Conservation (phyloP, 352 stramenopile species). For the Thalassiosira exigua region DNA sequence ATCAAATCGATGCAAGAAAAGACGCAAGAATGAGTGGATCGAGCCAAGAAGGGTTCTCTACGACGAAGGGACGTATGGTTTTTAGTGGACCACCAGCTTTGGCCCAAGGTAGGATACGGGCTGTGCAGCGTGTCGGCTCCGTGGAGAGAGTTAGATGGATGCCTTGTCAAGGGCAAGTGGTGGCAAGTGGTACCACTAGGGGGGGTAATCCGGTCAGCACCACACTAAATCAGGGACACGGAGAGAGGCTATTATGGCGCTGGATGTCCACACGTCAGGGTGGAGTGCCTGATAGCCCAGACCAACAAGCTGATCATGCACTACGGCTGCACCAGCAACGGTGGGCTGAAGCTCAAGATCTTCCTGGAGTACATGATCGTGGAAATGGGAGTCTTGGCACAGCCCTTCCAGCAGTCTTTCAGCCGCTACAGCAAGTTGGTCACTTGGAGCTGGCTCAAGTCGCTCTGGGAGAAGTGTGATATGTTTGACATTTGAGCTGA, state of each 20-base stretch:
- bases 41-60: constrained; percentile 9
- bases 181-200: constrained; percentile 4
- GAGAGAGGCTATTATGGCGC: constrained; percentile 3
- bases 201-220: constrained; percentile 1
- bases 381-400: neutral
- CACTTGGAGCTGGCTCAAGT: constrained; percentile 11
- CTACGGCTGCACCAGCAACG: constrained; percentile 10
- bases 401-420: constrained; percentile 1
- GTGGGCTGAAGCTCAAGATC: neutral
- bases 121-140: neutral
- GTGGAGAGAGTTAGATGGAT: neutral
- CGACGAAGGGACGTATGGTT: constrained; percentile 26
- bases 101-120: constrained; percentile 17
- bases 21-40: constrained; percentile 19
- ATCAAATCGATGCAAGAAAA: constrained; percentile 21
- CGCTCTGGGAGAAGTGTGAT: constrained; percentile 5
- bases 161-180: neutral
- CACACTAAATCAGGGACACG: neutral
- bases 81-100: constrained; percentile 20
- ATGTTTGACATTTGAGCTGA: neutral
- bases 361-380: neutral
- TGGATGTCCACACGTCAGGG: neutral
- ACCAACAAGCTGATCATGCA: constrained; percentile 21
- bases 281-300: neutral
- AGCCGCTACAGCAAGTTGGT: neutral